These are phyloP conservation scores for Didymella keratinophila DNA, from an alignment of 2,329 filamentous ascomycete genomes.

Conservation along the genomic window DNA sequence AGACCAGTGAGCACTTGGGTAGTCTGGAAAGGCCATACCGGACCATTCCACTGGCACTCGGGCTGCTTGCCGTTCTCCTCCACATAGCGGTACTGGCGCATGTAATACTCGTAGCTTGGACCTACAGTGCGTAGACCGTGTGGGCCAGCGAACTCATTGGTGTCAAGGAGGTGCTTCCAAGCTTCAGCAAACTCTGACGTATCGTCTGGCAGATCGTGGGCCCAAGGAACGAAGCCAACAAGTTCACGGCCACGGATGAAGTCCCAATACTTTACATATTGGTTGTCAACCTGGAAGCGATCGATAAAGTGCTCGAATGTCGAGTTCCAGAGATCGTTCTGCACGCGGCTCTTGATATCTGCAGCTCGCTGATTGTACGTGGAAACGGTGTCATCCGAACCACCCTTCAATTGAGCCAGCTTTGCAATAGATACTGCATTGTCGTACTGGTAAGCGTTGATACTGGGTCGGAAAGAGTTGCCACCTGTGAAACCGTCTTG, in stretches of 20 bases:
- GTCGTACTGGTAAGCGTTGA: constrained; percentile 57
- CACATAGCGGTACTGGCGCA: constrained; percentile 54
- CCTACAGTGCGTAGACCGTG: constrained; percentile 55
- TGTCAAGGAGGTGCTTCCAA: constrained; percentile 50
- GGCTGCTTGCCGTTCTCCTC: constrained; percentile 38
- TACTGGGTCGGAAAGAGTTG: constrained; percentile 54
- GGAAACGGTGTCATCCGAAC: constrained; percentile 18
- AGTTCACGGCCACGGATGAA: constrained; percentile 56
- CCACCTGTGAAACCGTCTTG: constrained; percentile 54
- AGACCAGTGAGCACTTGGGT: constrained; percentile 53
- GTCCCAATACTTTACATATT: constrained; percentile 51
- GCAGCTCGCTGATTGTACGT: constrained; percentile 38
- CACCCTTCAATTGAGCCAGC: constrained; percentile 47
- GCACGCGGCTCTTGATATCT: constrained; percentile 50
- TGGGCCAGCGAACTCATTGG: constrained; percentile 44
- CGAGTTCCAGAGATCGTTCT: constrained; percentile 54
- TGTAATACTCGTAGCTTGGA: constrained; percentile 56
- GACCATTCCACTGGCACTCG: constrained; percentile 58
- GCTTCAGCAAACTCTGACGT: constrained; percentile 48
- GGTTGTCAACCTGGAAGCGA: constrained; percentile 51
- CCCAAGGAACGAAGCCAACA: constrained; percentile 56
- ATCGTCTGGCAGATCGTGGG: constrained; percentile 54
- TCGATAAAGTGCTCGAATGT: constrained; percentile 57
- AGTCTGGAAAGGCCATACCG: constrained; percentile 56
- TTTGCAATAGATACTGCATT: constrained; percentile 54